These are phyloP conservation scores for Polytrichum commune DNA, from an alignment of 225 moss, liverwort and hornwort genomes.

Conservation along the genomic window DNA sequence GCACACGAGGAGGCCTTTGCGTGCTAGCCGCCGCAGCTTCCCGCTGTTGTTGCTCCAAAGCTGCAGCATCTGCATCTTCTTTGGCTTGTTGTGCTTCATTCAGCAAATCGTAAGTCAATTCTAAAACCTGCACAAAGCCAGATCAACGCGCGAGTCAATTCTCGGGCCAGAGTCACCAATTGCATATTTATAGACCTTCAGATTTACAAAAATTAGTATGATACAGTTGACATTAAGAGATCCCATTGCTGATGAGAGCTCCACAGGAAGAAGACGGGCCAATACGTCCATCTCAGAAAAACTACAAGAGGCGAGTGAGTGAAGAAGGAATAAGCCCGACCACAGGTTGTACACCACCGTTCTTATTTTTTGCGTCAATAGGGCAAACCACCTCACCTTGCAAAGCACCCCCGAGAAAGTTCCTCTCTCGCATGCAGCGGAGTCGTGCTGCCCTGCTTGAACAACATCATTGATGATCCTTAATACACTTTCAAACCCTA, in stretches of 20 bases:
- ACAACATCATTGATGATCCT: conserved; percentile 98
- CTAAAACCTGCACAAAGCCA: conserved; percentile 84
- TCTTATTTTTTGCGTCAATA: conserved; percentile 33
- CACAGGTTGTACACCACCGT: conserved; percentile 36
- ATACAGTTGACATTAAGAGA: conserved; percentile 31
- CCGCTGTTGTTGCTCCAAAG: conserved; percentile 47
- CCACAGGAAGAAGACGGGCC: conserved; percentile 40
- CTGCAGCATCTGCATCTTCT: conserved; percentile 29
- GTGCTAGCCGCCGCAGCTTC: conserved; percentile 50
- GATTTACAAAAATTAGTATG: conserved; percentile 36
- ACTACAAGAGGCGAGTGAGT: conserved; percentile 48
- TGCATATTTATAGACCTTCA: conserved; percentile 3
- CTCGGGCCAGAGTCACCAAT: conserved; percentile 27
- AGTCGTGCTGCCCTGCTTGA: conserved; percentile 99
- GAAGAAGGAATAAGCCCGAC: conserved; percentile 44
- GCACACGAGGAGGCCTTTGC: conserved; percentile 47
- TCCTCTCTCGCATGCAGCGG: conserved; percentile 99
- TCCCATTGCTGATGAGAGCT: conserved; percentile 34
- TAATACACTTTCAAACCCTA: conserved; percentile 96
- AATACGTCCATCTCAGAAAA: conserved; percentile 48
- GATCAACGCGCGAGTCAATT: conserved; percentile 55
- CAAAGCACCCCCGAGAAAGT: conserved; percentile 96
- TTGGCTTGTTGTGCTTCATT: conserved; percentile 75
- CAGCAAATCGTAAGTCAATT: conserved; percentile 84
- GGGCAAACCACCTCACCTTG: conserved; percentile 99